These are phyloP conservation scores for Xylaria cubensis DNA, from an alignment of 495 filamentous ascomycete species.

Conservation along the genomic window DNA sequence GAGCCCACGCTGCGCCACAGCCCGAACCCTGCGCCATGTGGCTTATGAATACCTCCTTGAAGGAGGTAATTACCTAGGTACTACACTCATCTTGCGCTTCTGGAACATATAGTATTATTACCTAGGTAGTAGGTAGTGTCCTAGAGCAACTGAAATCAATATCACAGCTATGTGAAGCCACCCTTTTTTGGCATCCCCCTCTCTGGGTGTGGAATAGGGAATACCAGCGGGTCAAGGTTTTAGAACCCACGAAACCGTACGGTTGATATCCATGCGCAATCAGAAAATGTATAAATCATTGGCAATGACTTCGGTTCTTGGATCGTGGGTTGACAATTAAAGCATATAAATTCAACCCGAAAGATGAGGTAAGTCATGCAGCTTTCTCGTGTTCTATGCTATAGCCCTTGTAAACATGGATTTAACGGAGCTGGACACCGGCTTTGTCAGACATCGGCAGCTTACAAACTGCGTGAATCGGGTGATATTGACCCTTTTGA, in stretches of 20 bases:
- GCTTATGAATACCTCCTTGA: background rate
- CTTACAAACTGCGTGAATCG: conserved; percentile 3
- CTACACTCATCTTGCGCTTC: background rate
- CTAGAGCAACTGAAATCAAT: background rate
- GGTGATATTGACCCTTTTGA: background rate
- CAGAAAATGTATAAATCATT: background rate
- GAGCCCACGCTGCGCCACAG: conserved; percentile 17
- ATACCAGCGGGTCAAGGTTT: background rate
- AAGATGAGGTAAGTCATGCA: conserved; percentile 16
- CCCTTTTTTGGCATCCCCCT: background rate
- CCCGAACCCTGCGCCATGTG: background rate
- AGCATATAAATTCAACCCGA: background rate
- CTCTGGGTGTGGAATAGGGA: background rate
- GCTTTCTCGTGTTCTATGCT: background rate
- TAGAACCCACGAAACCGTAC: background rate
- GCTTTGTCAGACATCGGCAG: background rate
- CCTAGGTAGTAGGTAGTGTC: background rate
- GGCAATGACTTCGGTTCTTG: background rate
- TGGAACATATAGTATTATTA: background rate
- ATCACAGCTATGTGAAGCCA: no score
- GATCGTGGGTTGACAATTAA: background rate
- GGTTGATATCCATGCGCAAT: background rate
- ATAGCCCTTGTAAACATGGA: conserved; percentile 23
- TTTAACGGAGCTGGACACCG: conserved; percentile 31
- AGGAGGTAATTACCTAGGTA: background rate